Evolutionary conservation across 2,329 filamentous ascomycete species (phyloP), one percentile per base, ranked within the genome.

Genomic region (Trichoderma cornu-damae): DNA sequence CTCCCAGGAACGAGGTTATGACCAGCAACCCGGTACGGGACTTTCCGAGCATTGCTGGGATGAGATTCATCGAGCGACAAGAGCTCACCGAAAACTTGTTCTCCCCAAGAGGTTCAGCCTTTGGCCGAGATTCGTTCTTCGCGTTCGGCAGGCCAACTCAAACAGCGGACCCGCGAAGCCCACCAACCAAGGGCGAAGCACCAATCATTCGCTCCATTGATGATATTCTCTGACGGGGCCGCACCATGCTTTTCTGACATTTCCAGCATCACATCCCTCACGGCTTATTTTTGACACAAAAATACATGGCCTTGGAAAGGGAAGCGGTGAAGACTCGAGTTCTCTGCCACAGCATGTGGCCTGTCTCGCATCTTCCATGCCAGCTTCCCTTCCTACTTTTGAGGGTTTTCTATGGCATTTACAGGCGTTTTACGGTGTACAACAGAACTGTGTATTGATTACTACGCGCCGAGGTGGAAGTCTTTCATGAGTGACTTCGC

Each of bases 141-240:
- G 73, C 78, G 2, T 82, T 83, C 61, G 77, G 75, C 43, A 75
- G 77, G 35, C 80, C 80, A 9, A 64, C 73, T 2, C 77, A 80
- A 60, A 72, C 76, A 9, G 77, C 76, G 12, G 87, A 92, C 67
- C 89, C 89, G 12, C 76, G 89, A 64, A 91, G 88, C 68, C 88
- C 88, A 14, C 86, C 87, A 0, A 88, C 86, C 11, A 83, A 82
- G 65, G 88, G 88, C 37, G 86, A 88, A 68, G 84, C 83, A 58
- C 87, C 88, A 3, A 91, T 93, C 60, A 83, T 85, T 51, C 79
- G 88, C 57, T 91, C 86, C 59, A 93, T 93, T 65, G 86, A 89
- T 68, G 88, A 91, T 66, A 77, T 90, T 51, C 75, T 92, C 71
- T 91, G 78, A 77, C 54, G 52, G 60, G n/a, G 50, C 37, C 40